Percentiles rank a stretch among this genome's conserved stretches.
Evolutionary conservation across 2,329 filamentous ascomycete genomes (phyloP).

Genomic region (Tricladium varicosporioides): DNA sequence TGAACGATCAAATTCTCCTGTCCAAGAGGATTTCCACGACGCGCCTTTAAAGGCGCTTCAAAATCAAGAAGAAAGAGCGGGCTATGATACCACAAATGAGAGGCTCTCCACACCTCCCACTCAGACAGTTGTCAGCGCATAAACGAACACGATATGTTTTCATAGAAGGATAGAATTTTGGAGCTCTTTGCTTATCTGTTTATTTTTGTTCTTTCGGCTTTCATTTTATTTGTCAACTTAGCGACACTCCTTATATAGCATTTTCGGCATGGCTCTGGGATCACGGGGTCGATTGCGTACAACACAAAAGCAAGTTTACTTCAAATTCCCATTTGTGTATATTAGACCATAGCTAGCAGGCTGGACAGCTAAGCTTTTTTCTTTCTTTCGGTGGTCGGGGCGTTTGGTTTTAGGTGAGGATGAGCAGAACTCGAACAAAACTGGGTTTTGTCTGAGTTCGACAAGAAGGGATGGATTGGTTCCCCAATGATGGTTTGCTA

Average conservation of each 20-base stretch:
- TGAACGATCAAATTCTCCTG: conserved; percentile 23
- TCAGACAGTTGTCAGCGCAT: neutral
- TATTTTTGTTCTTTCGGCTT: neutral
- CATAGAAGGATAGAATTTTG: neutral
- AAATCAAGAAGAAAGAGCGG: neutral
- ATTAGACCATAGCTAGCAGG: conserved; percentile 6
- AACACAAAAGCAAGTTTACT: conserved; percentile 4
- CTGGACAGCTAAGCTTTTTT: neutral
- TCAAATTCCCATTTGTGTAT: conserved; percentile 7
- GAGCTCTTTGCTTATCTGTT: neutral
- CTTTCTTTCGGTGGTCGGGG: neutral
- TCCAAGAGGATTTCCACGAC: conserved; percentile 3
- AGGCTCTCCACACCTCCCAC: conserved; percentile 2
- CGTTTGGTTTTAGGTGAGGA: conserved; percentile 4
- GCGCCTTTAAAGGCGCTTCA: neutral
- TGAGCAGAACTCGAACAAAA: neutral
- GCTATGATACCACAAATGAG: conserved; percentile 3
- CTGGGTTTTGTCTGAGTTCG: neutral
- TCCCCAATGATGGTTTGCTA: no score
- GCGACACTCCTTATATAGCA: conserved; percentile 10
- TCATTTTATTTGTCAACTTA: conserved; percentile 8
- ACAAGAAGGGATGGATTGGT: no score
- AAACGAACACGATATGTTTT: neutral
- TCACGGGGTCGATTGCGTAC: neutral
- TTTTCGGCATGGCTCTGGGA: conserved; percentile 1